Evolutionary conservation across 1,284 basidiomycete genomes (phyloP), one percentile per base, ranked within the genome.

Genomic region (Moniliella sp.): DNA sequence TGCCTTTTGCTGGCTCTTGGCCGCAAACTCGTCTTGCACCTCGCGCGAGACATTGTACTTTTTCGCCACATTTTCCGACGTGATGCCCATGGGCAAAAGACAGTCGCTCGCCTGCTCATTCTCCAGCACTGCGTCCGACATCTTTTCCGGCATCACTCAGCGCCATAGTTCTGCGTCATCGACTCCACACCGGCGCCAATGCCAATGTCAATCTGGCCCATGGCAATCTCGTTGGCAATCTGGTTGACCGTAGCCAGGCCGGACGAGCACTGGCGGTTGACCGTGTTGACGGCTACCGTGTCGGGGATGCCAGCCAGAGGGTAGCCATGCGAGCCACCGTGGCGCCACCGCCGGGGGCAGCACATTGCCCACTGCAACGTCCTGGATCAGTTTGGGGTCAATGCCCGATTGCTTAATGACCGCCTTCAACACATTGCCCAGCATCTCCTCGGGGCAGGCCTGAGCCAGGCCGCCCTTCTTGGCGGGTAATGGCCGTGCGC

Each of bases 21-120:
- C 79, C 3, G 83, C 78, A 51, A 75, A 77, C 27, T 69, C 69
- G 59, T 93, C 84, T 70, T 86, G 83, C 41, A 75, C 72, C 36
- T 78, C 72, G 30, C 84, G 70, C 14, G 76, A 69, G 46, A 93
- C 69, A 46, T 73, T 67, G 63, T 78, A 91, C 35, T 88, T 73
- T 11, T 50, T 46, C n/a, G 58, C 55, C 15, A 63, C 48, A 36
- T 78, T 76, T 57, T 84, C 80, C 2, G 77, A 76, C 2, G 80
- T 81, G 79, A 79, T 81, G 7, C 79, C 78, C 79, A 82, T 82
- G 15, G 75, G 75, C 61, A 72, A 74, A 30, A 38, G 40, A 36
- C 50, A 54, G 30, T 54, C 50, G 14, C 42, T 39, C 0, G 50
- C 50, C 27, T 51, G 47, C 34, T 51, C 45, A 21, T 30, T 39